Percentiles rank a stretch among this genome's conserved stretches.
These are phyloP conservation scores for Gamarada debralockiae DNA, from an alignment of 495 filamentous ascomycete species.

Conservation along the genomic window DNA sequence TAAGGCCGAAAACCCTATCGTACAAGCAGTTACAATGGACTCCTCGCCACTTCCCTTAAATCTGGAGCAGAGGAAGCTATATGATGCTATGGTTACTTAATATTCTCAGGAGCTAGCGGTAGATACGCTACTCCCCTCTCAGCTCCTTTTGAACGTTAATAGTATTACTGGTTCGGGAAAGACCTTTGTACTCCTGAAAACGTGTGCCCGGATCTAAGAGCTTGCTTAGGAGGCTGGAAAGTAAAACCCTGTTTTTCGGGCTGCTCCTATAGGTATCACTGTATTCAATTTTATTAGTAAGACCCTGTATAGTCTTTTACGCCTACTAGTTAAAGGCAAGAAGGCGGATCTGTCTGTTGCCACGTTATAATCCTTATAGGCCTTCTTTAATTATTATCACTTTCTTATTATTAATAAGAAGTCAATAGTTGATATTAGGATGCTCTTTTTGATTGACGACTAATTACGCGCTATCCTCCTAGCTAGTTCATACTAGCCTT, in stretches of 20 bases:
- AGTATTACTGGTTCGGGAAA: neutral
- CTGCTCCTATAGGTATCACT: constrained; percentile 3
- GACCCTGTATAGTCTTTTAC: constrained; percentile 4
- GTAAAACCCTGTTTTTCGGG: constrained; percentile 1
- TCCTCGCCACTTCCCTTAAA: neutral
- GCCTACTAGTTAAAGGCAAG: neutral
- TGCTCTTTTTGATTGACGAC: constrained; percentile 5
- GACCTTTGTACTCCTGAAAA: constrained; percentile 3
- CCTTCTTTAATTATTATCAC: neutral
- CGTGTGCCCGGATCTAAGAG: constrained; percentile 5
- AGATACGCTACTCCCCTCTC: neutral
- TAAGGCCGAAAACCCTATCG: neutral
- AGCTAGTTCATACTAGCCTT: neutral
- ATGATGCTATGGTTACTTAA: neutral
- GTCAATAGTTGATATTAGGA: neutral
- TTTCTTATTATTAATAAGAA: constrained; percentile 5
- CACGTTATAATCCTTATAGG: constrained; percentile 1
- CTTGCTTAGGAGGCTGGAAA: neutral
- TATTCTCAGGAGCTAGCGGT: neutral
- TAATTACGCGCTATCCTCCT: neutral
- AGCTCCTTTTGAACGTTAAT: constrained; percentile 1
- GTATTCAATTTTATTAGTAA: constrained; percentile 5
- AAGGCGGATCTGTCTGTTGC: neutral
- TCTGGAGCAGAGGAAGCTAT: constrained; percentile 4
- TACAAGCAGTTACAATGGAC: neutral